Evolutionary conservation across 352 stramenopile species (phyloP), one percentile per base, ranked within the genome.

Genomic region (Albugo candida): DNA sequence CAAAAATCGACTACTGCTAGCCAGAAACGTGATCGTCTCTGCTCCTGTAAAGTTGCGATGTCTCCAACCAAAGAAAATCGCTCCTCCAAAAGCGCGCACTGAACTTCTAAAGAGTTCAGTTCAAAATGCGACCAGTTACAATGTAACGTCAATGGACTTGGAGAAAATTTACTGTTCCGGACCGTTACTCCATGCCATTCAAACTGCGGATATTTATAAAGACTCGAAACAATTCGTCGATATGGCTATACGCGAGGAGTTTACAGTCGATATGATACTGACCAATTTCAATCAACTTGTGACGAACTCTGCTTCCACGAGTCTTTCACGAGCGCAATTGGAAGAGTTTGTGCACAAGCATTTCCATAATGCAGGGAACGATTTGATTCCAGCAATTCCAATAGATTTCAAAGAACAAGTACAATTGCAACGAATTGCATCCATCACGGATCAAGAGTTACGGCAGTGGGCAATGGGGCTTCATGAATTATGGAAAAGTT

Each of bases 171-270:
- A 49, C 16, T 58, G 52, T 36, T 16, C 13, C 13, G 53, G 55
- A 17, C 55, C 55, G 11, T 36, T 61, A 12, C 51, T 64, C 35
- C 17, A 38, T 17, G 45, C 56, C 1, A 53, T 79, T 36, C 59
- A 79, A 45, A 44, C 36, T 19, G n/a, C 41, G 12, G 19, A 42
- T 13, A 14, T 79, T 5, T 79, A 67, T 36, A 41, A 41, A 12
- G 67, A 79, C 46, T 58, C 47, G 48, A 79, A 79, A 43, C 64
- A 58, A 11, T 79, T 79, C 42, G 67, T 79, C 2, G 65, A 79
- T 43, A 70, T 73, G 65, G 63, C 66, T 20, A 60, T 75, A 42
- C 45, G 45, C 16, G 27, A 49, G 37, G 49, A 53, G 6, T 42
- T 17, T 17, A 37, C 43, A 31, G 41, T 54, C 19, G 37, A 36